phyloP scores from a whole-genome alignment of 257 asterid species.

The Solanum appendiculatum region DNA sequence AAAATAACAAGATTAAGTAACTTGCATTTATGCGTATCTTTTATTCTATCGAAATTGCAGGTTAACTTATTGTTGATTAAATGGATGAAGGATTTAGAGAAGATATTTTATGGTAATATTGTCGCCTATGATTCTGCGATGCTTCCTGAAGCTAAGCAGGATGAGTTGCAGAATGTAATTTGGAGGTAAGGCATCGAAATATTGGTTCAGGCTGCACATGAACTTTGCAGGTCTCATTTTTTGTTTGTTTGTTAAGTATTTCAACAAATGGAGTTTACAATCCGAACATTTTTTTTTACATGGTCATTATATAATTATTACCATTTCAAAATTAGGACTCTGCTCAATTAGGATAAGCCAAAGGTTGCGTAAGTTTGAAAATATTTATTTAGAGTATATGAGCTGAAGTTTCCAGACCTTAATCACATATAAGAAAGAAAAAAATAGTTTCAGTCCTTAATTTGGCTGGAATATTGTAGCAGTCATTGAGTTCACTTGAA shows the following conservation, averaged over 20 bases:
- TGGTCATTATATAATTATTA: background rate
- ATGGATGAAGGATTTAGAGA: slow-evolving; percentile 97
- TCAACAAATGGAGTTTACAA: background rate
- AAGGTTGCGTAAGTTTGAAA: background rate
- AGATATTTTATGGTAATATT: slow-evolving; percentile 83
- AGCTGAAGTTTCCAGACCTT: background rate
- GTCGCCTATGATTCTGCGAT: slow-evolving; percentile 87
- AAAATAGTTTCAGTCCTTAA: background rate
- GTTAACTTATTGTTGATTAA: slow-evolving; percentile 69
- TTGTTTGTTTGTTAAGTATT: background rate
- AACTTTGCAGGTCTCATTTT: background rate
- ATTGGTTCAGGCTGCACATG: background rate
- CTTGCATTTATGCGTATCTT: background rate
- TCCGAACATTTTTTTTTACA: background rate
- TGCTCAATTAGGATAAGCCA: background rate
- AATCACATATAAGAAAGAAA: background rate
- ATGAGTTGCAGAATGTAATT: slow-evolving; percentile 66
- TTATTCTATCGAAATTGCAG: slow-evolving; percentile 29
- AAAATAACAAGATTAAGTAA: background rate
- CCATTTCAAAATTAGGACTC: background rate
- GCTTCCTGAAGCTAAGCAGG: slow-evolving; percentile 66
- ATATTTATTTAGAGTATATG: background rate
- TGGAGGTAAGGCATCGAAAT: slow-evolving; percentile 64
- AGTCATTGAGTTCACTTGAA: background rate
- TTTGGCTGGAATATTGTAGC: background rate